These are phyloP conservation scores for Cicer pinnatifidum DNA, from an alignment of 306 rosid species.

Conservation along the genomic window DNA sequence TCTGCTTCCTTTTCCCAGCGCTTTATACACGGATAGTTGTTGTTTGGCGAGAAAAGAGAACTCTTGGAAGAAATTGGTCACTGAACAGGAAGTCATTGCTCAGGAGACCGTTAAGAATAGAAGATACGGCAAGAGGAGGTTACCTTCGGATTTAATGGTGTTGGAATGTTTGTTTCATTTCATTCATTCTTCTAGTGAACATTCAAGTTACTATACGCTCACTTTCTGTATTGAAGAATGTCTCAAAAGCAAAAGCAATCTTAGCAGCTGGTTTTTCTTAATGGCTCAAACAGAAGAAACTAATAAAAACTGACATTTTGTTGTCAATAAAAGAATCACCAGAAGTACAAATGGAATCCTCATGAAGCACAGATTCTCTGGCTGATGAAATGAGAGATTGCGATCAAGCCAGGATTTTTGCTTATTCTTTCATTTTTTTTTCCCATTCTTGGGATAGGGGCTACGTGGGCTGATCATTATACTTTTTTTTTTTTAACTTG, in stretches of 20 bases:
- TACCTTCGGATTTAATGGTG: slow-evolving; percentile 77
- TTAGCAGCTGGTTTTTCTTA: slow-evolving; percentile 33
- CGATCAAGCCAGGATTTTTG: slow-evolving; percentile 33
- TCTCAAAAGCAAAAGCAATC: slow-evolving; percentile 20
- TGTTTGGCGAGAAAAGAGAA: slow-evolving; percentile 58
- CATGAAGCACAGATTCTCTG: slow-evolving; percentile 32
- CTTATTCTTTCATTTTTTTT: slow-evolving; percentile 47
- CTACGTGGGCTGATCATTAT: neutral
- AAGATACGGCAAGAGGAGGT: slow-evolving; percentile 61
- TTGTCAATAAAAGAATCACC: slow-evolving; percentile 36
- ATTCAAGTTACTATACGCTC: slow-evolving; percentile 1
- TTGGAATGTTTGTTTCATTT: neutral
- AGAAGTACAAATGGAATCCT: slow-evolving; percentile 29
- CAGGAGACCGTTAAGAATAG: slow-evolving; percentile 55
- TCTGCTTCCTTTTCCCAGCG: slow-evolving; percentile 84
- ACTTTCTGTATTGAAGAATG: slow-evolving; percentile 32
- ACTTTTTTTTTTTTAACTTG: slow-evolving; percentile 44
- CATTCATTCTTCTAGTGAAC: slow-evolving; percentile 2
- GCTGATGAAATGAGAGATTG: slow-evolving; percentile 35
- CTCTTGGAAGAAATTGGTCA: slow-evolving; percentile 70
- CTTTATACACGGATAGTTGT: slow-evolving; percentile 59
- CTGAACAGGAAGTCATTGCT: slow-evolving; percentile 75
- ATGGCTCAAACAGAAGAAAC: slow-evolving; percentile 1
- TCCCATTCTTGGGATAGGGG: neutral
- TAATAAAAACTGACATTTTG: slow-evolving; percentile 13